Percentiles rank a stretch among this genome's conserved stretches.
Evolutionary conservation across 108 stramenopile genomes (phyloP).

Genomic region (Cyclotella baltica): DNA sequence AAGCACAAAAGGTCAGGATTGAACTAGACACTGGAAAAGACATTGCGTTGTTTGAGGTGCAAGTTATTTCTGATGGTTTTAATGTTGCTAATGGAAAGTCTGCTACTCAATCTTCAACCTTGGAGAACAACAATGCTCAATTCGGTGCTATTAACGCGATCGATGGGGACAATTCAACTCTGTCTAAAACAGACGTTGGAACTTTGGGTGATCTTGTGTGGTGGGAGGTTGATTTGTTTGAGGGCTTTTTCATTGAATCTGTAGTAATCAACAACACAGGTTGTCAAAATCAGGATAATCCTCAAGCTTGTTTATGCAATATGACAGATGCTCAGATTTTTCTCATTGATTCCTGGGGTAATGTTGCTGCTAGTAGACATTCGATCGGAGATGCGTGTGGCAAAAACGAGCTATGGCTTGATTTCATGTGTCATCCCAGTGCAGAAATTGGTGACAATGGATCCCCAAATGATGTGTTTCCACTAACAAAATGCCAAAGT

Average conservation of each 20-base stretch:
- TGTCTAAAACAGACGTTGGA: neutral
- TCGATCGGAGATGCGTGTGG: neutral
- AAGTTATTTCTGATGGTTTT: neutral
- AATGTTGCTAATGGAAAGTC: neutral
- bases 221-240: constrained; percentile 7
- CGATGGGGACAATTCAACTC: neutral
- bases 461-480: neutral
- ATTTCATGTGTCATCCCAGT: neutral
- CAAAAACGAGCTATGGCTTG: neutral
- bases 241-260: neutral
- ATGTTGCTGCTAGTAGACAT: neutral
- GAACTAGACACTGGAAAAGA: neutral
- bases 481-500: neutral
- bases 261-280: neutral
- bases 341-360: neutral
- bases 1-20: too few species aligned
- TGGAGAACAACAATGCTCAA: neutral
- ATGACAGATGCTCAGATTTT: neutral
- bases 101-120: neutral
- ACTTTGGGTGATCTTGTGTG: neutral
- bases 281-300: neutral
- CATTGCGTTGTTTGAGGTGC: neutral
- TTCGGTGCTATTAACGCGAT: neutral
- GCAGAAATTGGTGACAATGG: neutral
- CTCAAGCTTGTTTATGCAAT: neutral